Conservation (phyloP, 1,139 yeast species). For the Kodamaea arcana region DNA sequence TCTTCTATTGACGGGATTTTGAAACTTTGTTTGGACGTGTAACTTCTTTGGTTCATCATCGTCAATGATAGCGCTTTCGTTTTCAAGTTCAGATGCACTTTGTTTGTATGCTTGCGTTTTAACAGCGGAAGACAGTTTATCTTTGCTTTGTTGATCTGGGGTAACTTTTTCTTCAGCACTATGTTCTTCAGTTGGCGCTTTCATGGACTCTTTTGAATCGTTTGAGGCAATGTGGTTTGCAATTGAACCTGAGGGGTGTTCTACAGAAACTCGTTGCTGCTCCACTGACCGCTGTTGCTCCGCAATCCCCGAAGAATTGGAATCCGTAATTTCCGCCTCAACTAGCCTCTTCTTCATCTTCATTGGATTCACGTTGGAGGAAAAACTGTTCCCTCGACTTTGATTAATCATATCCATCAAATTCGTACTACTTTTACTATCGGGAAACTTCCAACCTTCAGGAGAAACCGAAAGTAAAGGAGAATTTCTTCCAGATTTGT, state of each 20-base stretch:
- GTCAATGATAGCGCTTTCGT: slow-evolving; percentile 25
- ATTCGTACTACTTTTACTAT: slow-evolving; percentile 14
- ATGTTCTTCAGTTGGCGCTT: neutral
- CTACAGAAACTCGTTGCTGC: neutral
- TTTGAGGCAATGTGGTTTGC: neutral
- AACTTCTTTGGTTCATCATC: slow-evolving; percentile 10
- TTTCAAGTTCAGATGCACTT: slow-evolving; percentile 9
- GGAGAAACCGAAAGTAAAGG: neutral
- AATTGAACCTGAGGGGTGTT: neutral
- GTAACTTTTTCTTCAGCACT: neutral
- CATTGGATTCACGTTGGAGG: slow-evolving; percentile 2
- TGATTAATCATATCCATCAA: slow-evolving; percentile 24
- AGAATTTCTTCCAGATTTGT: neutral
- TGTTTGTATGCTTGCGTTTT: neutral
- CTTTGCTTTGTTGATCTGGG: neutral
- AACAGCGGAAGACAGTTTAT: neutral
- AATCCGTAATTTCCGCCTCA: neutral
- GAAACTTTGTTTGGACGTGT: neutral
- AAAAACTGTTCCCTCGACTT: slow-evolving; percentile 19
- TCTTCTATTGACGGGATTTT: slow-evolving; percentile 4
- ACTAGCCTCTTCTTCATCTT: slow-evolving; percentile 1
- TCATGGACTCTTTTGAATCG: neutral
- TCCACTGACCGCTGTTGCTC: no score
- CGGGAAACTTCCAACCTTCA: slow-evolving; percentile 3
- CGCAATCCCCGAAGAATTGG: no score